Base-by-base conservation (phyloP, 257 asterid genomes). In the Przewalskia tangutica region DNA sequence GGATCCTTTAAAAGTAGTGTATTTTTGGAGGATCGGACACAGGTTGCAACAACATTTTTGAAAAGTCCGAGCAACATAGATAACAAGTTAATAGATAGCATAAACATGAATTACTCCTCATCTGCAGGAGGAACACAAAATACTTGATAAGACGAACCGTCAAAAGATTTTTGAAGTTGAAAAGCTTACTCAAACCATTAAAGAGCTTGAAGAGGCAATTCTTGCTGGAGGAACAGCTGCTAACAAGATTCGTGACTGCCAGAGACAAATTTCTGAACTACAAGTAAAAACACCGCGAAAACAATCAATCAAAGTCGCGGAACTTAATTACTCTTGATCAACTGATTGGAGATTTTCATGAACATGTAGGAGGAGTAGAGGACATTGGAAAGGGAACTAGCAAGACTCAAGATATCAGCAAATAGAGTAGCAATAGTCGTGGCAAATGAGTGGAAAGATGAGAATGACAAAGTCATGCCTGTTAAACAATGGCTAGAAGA, bases 361-460 rank as follows among this genome's bases (percentile, higher is more conserved):
- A 81, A 67, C 66, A 60, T 12, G 20, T 84, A 95, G 99, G 99
- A 91, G 56, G 99, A 92, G 92, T 92, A 91, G 81, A 91, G 93
- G 90, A 27, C 32, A 27, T 27, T 27, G 32, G 32, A 27, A 27
- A 88, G 99, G 86, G 98, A 93, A 83, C 93, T 95, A 51, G 93
- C 98, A 86, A 88, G 99, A 86, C 79, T 85, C 27, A 93, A 91
- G 88, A 95, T 95, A 67, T 90, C 97, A 79, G 99, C 94, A 53
- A 93, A 89, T 81, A 87, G 98, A 65, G 85, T 92, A 73, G 99
- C 98, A 64, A 85, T 85, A 1, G 91, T 88, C 60, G 94, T 92
- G 84, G 99, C 99, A 70, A 95, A 91, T 38, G 99, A 95, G 85
- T 95, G 99, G 99, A 95, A 95, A 85, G 97, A 92, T 76, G 99